Conservation (phyloP, 768 basidiomycete genomes). For the Termitomyces sp. region DNA sequence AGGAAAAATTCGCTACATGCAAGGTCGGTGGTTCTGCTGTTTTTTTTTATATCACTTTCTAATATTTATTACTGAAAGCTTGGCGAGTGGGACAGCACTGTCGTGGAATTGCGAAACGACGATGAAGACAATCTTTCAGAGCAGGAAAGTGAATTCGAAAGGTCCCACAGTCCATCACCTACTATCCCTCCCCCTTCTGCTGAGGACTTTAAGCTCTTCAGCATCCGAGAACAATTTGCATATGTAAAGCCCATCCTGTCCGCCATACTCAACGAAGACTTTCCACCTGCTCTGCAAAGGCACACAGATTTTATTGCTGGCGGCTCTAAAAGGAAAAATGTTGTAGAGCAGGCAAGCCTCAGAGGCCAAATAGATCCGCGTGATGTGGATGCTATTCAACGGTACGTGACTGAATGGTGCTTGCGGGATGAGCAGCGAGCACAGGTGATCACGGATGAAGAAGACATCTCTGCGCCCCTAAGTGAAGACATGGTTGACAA, state of each 20-base stretch:
- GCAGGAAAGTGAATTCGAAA: slow-evolving; percentile 18
- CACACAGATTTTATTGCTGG: slow-evolving; percentile 60
- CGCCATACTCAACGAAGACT: slow-evolving; percentile 55
- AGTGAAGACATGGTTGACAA: not conserved
- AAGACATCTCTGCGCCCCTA: not conserved
- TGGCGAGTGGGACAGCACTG: slow-evolving; percentile 46
- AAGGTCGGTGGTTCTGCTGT: slow-evolving; percentile 31
- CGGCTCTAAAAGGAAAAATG: slow-evolving; percentile 40
- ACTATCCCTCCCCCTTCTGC: slow-evolving; percentile 38
- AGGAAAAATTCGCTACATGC: slow-evolving; percentile 64
- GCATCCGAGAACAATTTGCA: slow-evolving; percentile 56
- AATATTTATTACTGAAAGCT: slow-evolving; percentile 32
- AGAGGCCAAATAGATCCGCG: slow-evolving; percentile 41
- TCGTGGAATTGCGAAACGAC: slow-evolving; percentile 37
- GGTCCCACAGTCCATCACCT: slow-evolving; percentile 40
- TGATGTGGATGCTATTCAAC: slow-evolving; percentile 34
- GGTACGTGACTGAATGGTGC: slow-evolving; percentile 40
- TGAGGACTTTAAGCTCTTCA: slow-evolving; percentile 43
- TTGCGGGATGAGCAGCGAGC: slow-evolving; percentile 28
- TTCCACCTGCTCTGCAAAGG: slow-evolving; percentile 45
- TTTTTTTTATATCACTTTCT: not conserved
- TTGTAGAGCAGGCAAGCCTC: slow-evolving; percentile 32
- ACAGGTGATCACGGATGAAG: slow-evolving; percentile 15
- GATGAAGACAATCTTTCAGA: slow-evolving; percentile 32
- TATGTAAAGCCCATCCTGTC: slow-evolving; percentile 63